Base-by-base conservation (phyloP, 192 early-diverging fungal species). In the Backusella mclennaniae region DNA sequence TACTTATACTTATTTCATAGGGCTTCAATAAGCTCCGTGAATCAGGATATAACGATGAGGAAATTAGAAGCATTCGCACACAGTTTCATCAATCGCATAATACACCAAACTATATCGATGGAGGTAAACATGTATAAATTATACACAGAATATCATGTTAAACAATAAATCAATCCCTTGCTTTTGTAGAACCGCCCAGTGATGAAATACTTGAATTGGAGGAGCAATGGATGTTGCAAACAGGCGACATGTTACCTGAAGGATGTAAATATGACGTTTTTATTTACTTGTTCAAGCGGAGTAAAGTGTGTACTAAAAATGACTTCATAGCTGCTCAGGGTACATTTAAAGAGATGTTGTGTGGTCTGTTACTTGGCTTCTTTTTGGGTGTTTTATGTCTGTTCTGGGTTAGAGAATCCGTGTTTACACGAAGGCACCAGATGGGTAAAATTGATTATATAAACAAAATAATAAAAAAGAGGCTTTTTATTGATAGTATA, bases 31-130 rank as follows among this genome's bases (percentile, higher is more conserved):
- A 85, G 26, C 63, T 89, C 33, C 75, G 84, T 46, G 85, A 86
- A 39, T 85, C 85, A 31, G 88, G 88, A n/a, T 89, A 87, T 63
- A 86, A 84, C 35, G 84, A 86, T 19, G 86, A 88, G 56, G 88
- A 89, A 46, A 87, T 89, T 53, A 80, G 78, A 42, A 85, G 76
- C 35, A 83, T 89, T 35, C 84, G 88, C 1, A 69, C 77, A 39
- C 84, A 88, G 66, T 89, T 89, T 42, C 88, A 89, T 79, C 78
- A 77, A 23, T 74, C 82, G 36, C 84, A 84, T 11, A 83, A 83
- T 14, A 87, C 79, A 23, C 67, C 56, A 63, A 4, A 63, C 11
- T 63, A 69, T 8, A 78, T 74, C 38, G 59, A 81, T 39, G 78
- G 71, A 59, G 73, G 73, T 75, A 79, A 73, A 33, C 33, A 33